A percentile compares a stretch with the other conserved stretches of the same genome.
These are phyloP conservation scores for Talaromyces liani DNA, from an alignment of 495 filamentous ascomycete species.

Conservation along the genomic window DNA sequence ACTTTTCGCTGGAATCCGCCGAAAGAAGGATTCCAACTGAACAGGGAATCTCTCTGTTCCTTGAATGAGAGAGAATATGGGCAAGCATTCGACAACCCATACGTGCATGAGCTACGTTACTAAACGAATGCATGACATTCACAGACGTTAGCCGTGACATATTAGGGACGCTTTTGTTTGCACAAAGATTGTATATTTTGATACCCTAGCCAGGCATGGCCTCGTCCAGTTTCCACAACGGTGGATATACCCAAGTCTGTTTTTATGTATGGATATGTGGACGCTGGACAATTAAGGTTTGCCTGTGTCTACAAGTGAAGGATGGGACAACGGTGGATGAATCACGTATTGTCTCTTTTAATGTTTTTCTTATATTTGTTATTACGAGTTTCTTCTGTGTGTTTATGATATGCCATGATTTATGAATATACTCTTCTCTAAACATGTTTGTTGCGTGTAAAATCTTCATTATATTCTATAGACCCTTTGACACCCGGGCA, in stretches of 20 bases:
- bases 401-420: constrained; percentile 3
- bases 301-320: not conserved
- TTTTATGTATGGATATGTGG: constrained; percentile 4
- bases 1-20: constrained; percentile 35
- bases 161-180: constrained; percentile 10
- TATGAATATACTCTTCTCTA: constrained; percentile 2
- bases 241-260: constrained; percentile 3
- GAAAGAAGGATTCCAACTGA: constrained; percentile 26
- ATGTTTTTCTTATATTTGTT: constrained; percentile 4
- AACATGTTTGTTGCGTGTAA: not conserved
- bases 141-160: not conserved
- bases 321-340: not conserved
- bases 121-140: not conserved
- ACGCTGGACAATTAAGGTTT: not conserved
- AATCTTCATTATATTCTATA: not conserved
- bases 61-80: not conserved
- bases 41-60: constrained; percentile 5
- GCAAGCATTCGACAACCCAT: not conserved
- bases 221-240: not conserved
- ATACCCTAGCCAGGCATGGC: not conserved
- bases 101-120: not conserved
- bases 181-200: not conserved
- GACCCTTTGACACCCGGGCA: no score
- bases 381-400: constrained; percentile 10
- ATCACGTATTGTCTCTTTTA: not conserved